Percentiles rank a stretch among this genome's conserved stretches.
Evolutionary conservation across 768 basidiomycete genomes (phyloP).

Genomic region (Antrodiella citrinella): DNA sequence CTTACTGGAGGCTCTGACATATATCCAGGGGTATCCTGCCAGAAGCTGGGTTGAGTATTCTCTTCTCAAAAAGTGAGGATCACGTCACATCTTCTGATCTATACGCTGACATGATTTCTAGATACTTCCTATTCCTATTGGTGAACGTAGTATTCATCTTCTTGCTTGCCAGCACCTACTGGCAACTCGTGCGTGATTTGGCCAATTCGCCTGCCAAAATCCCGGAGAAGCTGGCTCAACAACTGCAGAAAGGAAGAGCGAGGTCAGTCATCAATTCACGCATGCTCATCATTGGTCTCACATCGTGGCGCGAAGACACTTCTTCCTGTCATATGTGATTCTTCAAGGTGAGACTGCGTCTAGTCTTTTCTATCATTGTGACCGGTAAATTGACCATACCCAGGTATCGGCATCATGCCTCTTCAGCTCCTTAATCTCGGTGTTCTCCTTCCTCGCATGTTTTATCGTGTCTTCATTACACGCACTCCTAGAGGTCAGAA

Average conservation of each 20-base stretch:
- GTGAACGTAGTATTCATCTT: slow-evolving; percentile 94
- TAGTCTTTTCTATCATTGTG: neutral
- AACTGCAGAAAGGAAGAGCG: slow-evolving; percentile 71
- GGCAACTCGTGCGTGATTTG: slow-evolving; percentile 84
- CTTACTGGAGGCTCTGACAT: slow-evolving; percentile 87
- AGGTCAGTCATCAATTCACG: slow-evolving; percentile 31
- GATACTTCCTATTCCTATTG: slow-evolving; percentile 90
- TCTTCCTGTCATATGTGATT: slow-evolving; percentile 80
- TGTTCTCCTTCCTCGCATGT: slow-evolving; percentile 70
- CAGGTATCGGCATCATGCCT: slow-evolving; percentile 91
- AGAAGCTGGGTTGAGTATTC: slow-evolving; percentile 93
- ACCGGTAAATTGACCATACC: slow-evolving; percentile 5
- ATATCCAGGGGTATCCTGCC: slow-evolving; percentile 85
- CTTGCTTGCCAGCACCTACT: slow-evolving; percentile 85
- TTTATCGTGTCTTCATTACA: slow-evolving; percentile 71
- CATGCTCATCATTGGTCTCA: neutral
- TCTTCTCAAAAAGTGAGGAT: slow-evolving; percentile 75
- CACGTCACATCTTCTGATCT: neutral
- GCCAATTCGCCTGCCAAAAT: slow-evolving; percentile 92
- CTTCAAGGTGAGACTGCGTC: slow-evolving; percentile 50
- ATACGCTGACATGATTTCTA: slow-evolving; percentile 23
- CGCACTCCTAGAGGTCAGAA: slow-evolving; percentile 79
- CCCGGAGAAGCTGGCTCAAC: slow-evolving; percentile 83
- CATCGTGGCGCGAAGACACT: slow-evolving; percentile 46
- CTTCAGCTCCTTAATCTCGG: slow-evolving; percentile 90